Conservation (phyloP, 2,329 filamentous ascomycete species). For the Teratosphaeria pseudoeucalypti region DNA sequence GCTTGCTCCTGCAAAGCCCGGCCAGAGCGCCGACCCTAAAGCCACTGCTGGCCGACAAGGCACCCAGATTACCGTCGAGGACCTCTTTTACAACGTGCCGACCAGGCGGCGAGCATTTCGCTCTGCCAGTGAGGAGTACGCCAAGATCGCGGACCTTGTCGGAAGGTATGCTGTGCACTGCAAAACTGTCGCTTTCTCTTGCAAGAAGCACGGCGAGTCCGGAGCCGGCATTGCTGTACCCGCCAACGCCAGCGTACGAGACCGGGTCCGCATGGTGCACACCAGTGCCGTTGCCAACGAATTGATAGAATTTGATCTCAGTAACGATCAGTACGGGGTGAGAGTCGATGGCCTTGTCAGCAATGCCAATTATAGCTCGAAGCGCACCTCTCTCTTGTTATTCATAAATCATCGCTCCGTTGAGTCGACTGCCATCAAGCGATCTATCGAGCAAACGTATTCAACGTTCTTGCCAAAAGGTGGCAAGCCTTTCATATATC, state of each 20-base stretch:
- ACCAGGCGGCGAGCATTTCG: slow-evolving; percentile 81
- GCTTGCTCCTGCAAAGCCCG: slow-evolving; percentile 73
- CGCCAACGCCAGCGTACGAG: slow-evolving; percentile 58
- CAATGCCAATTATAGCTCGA: slow-evolving; percentile 90
- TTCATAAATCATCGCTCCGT: slow-evolving; percentile 97
- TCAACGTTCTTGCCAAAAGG: slow-evolving; percentile 80
- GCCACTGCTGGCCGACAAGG: slow-evolving; percentile 77
- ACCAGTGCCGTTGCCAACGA: slow-evolving; percentile 79
- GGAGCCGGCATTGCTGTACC: slow-evolving; percentile 73
- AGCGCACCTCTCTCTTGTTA: slow-evolving; percentile 74
- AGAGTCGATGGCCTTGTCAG: slow-evolving; percentile 70
- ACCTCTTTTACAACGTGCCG: slow-evolving; percentile 93
- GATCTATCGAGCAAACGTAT: slow-evolving; percentile 85
- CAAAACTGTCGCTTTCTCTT: slow-evolving; percentile 81
- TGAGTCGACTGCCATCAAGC: slow-evolving; percentile 79
- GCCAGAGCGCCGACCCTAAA: slow-evolving; percentile 76
- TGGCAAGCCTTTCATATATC: slow-evolving; percentile 85
- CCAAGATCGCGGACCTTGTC: slow-evolving; percentile 92
- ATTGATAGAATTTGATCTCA: slow-evolving; percentile 62
- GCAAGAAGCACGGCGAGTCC: slow-evolving; percentile 89
- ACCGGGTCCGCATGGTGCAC: slow-evolving; percentile 85
- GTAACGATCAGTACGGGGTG: slow-evolving; percentile 74
- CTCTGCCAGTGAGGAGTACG: slow-evolving; percentile 87
- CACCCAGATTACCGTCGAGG: slow-evolving; percentile 90
- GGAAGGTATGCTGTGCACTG: slow-evolving; percentile 92